These are phyloP conservation scores for Agapanthus africanus DNA, from an alignment of 106 monocot genomes.

Conservation along the genomic window DNA sequence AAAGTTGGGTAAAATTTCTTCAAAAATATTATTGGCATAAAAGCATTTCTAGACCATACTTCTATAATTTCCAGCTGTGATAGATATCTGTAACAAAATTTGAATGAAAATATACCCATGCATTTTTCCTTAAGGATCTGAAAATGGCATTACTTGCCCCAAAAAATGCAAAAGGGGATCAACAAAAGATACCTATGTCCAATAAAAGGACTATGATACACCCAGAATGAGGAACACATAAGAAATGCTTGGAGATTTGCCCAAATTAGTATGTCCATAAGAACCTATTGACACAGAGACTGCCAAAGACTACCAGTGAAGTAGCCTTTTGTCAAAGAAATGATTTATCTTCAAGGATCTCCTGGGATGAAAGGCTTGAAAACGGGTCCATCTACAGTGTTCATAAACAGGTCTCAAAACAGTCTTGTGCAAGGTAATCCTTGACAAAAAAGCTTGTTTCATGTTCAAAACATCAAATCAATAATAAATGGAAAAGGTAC, in stretches of 20 bases:
- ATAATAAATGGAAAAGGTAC: not conserved
- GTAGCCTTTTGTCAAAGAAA: not conserved
- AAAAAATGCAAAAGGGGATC: slow-evolving; percentile 21
- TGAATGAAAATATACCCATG: slow-evolving; percentile 40
- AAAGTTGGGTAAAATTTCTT: not conserved
- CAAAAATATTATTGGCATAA: not conserved
- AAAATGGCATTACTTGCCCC: slow-evolving; percentile 72
- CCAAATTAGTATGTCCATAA: not conserved
- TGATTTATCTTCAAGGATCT: not conserved
- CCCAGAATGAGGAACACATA: not conserved
- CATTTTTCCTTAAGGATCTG: slow-evolving; percentile 77
- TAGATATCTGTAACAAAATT: not conserved
- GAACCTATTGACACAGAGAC: not conserved
- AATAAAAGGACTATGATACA: slow-evolving; percentile 3
- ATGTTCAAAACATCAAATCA: not conserved
- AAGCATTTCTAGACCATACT: not conserved
- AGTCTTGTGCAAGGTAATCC: not conserved
- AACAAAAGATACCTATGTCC: slow-evolving; percentile 16
- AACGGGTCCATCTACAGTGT: not conserved
- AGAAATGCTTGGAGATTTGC: not conserved
- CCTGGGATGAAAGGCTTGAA: not conserved
- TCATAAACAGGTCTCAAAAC: not conserved
- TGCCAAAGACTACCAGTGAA: not conserved
- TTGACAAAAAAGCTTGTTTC: not conserved
- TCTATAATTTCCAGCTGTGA: not conserved